Conservation (phyloP, 441 rosid genomes). For the Jatropha podagrica region DNA sequence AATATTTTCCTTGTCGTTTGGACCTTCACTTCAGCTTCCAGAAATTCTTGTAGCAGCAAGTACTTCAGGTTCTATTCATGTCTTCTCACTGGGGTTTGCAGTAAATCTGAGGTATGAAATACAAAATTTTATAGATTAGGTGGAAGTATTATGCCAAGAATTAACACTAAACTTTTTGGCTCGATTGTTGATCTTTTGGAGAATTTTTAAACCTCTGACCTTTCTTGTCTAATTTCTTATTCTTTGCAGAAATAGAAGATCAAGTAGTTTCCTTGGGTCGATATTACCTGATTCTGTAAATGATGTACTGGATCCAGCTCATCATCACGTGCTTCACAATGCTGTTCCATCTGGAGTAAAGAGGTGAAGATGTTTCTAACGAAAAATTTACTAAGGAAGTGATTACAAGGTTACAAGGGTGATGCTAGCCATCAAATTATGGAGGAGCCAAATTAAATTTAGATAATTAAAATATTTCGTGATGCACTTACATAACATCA, state of each 20-base stretch:
- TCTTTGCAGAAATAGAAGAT: conserved; percentile 52
- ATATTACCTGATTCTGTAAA: conserved; percentile 75
- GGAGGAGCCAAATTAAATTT: not conserved
- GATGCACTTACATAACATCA: not conserved
- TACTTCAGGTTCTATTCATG: conserved; percentile 84
- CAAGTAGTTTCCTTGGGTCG: conserved; percentile 72
- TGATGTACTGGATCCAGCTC: conserved; percentile 76
- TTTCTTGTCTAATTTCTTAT: conserved; percentile 16
- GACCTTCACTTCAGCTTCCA: conserved; percentile 64
- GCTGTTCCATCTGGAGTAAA: conserved; percentile 64
- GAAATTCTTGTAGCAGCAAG: conserved; percentile 80
- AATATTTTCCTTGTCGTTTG: conserved; percentile 86
- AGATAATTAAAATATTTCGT: not conserved
- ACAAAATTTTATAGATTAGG: conserved; percentile 7
- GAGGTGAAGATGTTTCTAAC: conserved; percentile 46
- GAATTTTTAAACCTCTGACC: conserved; percentile 13
- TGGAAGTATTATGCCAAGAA: not conserved
- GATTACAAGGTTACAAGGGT: not conserved
- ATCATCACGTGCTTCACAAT: conserved; percentile 74
- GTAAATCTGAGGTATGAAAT: conserved; percentile 62
- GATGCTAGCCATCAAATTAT: not conserved
- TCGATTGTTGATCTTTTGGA: conserved; percentile 1
- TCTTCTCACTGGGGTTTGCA: conserved; percentile 63
- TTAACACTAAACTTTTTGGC: not conserved
- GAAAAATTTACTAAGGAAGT: conserved; percentile 6